Conservation (phyloP, 345 rosid genomes). For the Heritiera fomes region DNA sequence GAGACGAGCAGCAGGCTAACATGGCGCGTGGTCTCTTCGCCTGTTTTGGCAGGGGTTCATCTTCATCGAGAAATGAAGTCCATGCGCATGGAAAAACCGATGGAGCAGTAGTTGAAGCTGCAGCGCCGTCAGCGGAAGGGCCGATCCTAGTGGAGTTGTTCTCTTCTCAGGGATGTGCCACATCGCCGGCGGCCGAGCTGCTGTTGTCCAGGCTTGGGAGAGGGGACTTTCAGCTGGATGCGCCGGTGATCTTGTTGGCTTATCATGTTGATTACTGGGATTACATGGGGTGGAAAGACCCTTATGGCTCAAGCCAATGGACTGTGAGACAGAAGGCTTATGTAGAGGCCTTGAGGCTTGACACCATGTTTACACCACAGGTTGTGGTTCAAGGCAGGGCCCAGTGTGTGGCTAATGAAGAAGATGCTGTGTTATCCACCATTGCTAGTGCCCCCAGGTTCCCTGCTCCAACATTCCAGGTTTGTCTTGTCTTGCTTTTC, state of each 20-base stretch:
- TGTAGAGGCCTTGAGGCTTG: constrained; percentile 73
- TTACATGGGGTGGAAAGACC: constrained; percentile 92
- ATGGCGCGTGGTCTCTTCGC: constrained; percentile 77
- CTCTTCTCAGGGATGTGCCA: constrained; percentile 80
- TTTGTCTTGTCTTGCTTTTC: background rate
- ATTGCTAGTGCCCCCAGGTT: constrained; percentile 61
- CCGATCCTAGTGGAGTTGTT: constrained; percentile 78
- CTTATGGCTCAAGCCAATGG: constrained; percentile 69
- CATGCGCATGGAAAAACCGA: background rate
- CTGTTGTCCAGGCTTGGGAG: constrained; percentile 79
- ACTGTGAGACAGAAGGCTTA: constrained; percentile 89
- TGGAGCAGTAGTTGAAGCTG: constrained; percentile 18
- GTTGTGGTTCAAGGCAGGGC: constrained; percentile 66
- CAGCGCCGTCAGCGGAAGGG: constrained; percentile 36
- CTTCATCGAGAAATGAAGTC: constrained; percentile 12
- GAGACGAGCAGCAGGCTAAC: constrained; percentile 28
- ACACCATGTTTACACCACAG: constrained; percentile 87
- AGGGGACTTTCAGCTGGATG: constrained; percentile 68
- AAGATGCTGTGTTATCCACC: constrained; percentile 51
- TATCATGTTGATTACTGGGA: constrained; percentile 93
- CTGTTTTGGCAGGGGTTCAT: constrained; percentile 48
- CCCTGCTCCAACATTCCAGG: constrained; percentile 65
- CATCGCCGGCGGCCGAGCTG: constrained; percentile 81
- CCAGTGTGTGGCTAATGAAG: constrained; percentile 62
- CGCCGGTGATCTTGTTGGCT: constrained; percentile 61